Evolutionary conservation across 257 asterid species (phyloP).

Genomic region (Cruciata laevipes): DNA sequence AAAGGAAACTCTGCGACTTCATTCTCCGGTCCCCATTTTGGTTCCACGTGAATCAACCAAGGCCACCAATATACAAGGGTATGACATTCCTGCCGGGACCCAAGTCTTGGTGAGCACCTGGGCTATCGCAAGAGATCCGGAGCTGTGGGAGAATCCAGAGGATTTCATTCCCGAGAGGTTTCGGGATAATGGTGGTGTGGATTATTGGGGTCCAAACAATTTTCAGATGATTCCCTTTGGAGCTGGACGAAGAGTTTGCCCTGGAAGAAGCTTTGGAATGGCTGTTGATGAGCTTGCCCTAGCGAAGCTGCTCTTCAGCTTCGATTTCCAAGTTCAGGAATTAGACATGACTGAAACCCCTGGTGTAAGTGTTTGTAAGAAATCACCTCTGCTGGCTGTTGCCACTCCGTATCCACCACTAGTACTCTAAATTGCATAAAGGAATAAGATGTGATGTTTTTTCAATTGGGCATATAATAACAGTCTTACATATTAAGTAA

Average conservation of each 20-base stretch:
- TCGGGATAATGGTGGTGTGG: constrained; percentile 10
- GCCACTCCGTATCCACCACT: neutral
- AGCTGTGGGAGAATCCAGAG: constrained; percentile 37
- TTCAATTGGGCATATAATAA: no score
- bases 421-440: no score
- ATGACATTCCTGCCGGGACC: constrained; percentile 9
- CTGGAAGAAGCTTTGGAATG: constrained; percentile 28
- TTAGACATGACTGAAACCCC: constrained; percentile 40
- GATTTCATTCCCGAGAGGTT: constrained; percentile 46
- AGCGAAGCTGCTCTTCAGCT: constrained; percentile 32
- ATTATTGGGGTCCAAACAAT: constrained; percentile 31
- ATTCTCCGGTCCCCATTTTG: no score
- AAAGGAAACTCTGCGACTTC: no score
- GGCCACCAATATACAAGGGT: no score
- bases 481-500: no score
- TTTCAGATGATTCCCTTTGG: constrained; percentile 49
- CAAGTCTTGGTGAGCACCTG: constrained; percentile 33
- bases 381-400: neutral
- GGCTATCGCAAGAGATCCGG: constrained; percentile 42
- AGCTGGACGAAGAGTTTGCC: constrained; percentile 48
- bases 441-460: no score
- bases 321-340: constrained; percentile 27
- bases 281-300: constrained; percentile 24
- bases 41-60: no score
- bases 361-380: constrained; percentile 15